phyloP scores from a whole-genome alignment of 768 basidiomycete genomes.

The Leccinum variicolor region DNA sequence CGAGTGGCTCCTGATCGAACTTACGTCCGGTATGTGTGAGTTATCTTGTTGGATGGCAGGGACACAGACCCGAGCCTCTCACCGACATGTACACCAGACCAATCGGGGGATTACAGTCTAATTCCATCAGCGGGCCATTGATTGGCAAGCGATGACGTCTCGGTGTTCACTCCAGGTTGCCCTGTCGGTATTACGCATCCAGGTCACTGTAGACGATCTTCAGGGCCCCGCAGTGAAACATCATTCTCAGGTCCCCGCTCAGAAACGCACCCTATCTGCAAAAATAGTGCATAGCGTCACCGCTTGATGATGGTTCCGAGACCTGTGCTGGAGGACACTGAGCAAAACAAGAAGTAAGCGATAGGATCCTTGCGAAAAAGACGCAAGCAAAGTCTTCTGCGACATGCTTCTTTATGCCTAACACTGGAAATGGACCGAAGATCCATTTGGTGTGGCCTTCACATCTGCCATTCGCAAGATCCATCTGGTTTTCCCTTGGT shows the following conservation, averaged over 20 bases:
- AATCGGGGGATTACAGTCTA: background rate
- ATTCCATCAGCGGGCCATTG: background rate
- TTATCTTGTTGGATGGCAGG: background rate
- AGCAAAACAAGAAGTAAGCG: background rate
- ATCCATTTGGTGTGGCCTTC: background rate
- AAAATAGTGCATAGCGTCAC: background rate
- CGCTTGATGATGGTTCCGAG: background rate
- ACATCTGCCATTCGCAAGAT: background rate
- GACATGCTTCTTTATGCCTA: background rate
- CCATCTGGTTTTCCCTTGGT: background rate
- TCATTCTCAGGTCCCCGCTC: background rate
- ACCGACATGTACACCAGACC: background rate
- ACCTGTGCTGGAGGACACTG: background rate
- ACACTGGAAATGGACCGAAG: background rate
- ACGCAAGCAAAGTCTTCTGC: background rate
- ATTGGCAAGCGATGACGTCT: background rate
- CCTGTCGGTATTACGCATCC: background rate
- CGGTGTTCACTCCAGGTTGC: background rate
- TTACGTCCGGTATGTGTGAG: background rate
- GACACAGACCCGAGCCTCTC: background rate
- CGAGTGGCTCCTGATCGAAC: background rate
- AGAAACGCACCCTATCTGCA: background rate
- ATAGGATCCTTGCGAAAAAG: background rate
- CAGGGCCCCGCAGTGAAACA: background rate
- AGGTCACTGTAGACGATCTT: background rate